phyloP scores from a whole-genome alignment of 768 basidiomycete genomes.

The Rhodotorula paludigena region DNA sequence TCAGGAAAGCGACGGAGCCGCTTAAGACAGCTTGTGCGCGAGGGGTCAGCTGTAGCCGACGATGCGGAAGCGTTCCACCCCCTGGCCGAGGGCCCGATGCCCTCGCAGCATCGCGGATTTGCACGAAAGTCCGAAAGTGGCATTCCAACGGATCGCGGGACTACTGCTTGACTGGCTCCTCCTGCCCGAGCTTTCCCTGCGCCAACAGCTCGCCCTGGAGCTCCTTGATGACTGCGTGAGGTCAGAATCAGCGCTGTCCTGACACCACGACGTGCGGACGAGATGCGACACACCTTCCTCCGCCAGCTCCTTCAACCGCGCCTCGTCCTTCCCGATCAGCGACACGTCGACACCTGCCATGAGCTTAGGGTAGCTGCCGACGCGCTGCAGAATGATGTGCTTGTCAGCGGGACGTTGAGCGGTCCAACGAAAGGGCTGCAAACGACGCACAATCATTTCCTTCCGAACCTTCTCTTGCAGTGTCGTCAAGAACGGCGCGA shows the following conservation, averaged over 20 bases:
- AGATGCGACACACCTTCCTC: conserved; percentile 45
- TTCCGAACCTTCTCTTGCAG: conserved; percentile 67
- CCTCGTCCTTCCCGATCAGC: conserved; percentile 54
- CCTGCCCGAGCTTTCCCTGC: conserved; percentile 44
- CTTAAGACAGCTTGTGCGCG: too few relatives aligned
- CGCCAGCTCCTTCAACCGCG: conserved; percentile 48
- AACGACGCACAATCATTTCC: conserved; percentile 75
- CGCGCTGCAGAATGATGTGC: background rate
- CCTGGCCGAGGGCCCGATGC: too few relatives aligned
- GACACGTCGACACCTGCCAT: conserved; percentile 64
- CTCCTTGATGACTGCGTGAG: conserved; percentile 48
- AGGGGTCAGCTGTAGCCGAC: too few relatives aligned
- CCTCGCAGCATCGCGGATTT: too few relatives aligned
- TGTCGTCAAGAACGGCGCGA: conserved; percentile 75
- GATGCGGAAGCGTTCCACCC: too few relatives aligned
- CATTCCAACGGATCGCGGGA: too few relatives aligned
- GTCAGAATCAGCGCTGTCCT: conserved; percentile 45
- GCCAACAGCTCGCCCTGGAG: conserved; percentile 48
- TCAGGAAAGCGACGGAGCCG: background rate
- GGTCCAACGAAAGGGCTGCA: conserved; percentile 46
- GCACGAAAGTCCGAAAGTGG: too few relatives aligned
- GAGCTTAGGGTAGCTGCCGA: conserved; percentile 42
- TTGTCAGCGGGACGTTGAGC: background rate
- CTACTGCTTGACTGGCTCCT: background rate
- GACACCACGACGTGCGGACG: conserved; percentile 51